Base-by-base conservation (phyloP, 257 asterid genomes). In the Anisodus acutangulus region DNA sequence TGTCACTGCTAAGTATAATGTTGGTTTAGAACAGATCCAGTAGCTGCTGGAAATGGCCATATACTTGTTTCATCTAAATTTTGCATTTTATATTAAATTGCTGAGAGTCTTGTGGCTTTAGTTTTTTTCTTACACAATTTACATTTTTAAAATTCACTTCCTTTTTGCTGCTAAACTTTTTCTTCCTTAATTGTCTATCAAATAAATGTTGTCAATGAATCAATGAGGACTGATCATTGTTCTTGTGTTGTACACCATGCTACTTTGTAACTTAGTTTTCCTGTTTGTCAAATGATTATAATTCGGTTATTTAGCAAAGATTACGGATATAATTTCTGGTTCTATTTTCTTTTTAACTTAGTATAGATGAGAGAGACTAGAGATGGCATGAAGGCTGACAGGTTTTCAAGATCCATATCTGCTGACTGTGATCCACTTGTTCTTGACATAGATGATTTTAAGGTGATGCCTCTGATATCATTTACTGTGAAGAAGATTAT, bases 361-460 rank as follows among this genome's bases (percentile, higher is more conserved):
- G 84, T 80, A 83, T 88, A 94, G 97, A 95, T 94, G 99, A 95
- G 92, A 90, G 97, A 90, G 90, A 84, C 83, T 88, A 91, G 87
- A 88, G 93, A 87, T 87, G 93, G 93, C 87, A 87, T 74, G 78
- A 88, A 88, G 88, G 69, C 88, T 68, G 94, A 87, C 85, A 90
- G 90, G 84, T 53, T 83, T 83, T 88, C 94, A 63, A 91, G 90
- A 88, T 87, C 98, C 47, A 85, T 91, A 59, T 86, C 97, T 69
- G 83, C 87, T 0, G 97, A 89, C 69, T 86, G 94, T 17, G 81
- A 57, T 86, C 96, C 94, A 15, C 99, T 92, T 90, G 94, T 95
- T 91, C 91, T 96, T 31, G 95, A 93, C 88, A 92, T 96, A 67
- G 97, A 96, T 62, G 95, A 95, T 90, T 94, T 96, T 83, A 94